phyloP scores from a whole-genome alignment of 345 rosid species.

The Noccaea caerulescens region DNA sequence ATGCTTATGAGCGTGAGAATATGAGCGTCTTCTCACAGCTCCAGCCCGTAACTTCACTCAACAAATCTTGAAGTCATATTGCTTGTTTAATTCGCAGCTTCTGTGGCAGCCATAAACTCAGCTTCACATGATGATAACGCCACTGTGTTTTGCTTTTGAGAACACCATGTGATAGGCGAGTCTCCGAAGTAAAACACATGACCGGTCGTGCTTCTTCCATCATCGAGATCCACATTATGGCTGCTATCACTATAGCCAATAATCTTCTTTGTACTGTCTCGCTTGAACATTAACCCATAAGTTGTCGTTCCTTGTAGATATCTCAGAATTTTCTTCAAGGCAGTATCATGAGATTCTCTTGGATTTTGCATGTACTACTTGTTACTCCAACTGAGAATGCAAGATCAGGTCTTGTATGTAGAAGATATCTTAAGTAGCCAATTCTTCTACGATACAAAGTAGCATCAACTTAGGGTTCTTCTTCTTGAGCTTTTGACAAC shows the following conservation, averaged over 20 bases:
- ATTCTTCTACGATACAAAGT: too few species aligned
- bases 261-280: neutral
- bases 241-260: neutral
- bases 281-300: neutral
- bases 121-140: too few species aligned
- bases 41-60: neutral
- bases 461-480: too few species aligned
- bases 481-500: too few species aligned
- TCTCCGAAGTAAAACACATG: neutral
- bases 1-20: too few species aligned
- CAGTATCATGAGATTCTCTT: too few species aligned
- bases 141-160: neutral
- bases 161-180: neutral
- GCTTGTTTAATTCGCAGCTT: neutral
- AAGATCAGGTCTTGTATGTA: too few species aligned
- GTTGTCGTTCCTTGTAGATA: too few species aligned
- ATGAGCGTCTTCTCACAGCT: neutral
- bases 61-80: neutral
- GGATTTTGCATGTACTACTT: too few species aligned
- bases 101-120: neutral
- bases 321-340: too few species aligned
- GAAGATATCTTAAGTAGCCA: too few species aligned
- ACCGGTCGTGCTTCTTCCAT: neutral
- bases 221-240: neutral
- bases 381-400: too few species aligned